Base-by-base conservation (phyloP, 352 stramenopile genomes). In the Globisporangium cylindrosporum region DNA sequence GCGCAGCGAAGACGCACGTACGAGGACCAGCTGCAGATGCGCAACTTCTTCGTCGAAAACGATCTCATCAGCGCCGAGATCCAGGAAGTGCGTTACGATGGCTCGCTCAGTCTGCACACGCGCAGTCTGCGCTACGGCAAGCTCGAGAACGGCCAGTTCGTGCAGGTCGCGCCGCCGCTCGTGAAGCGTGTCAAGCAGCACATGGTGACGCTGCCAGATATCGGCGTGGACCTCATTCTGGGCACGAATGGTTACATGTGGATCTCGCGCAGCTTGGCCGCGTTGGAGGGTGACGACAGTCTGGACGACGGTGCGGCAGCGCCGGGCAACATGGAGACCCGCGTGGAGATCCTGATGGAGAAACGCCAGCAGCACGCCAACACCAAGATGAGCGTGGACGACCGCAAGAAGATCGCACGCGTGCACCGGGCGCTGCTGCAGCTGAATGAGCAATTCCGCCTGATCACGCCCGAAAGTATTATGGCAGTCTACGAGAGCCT, bases 11-110 rank as follows among this genome's bases (percentile, higher is more conserved):
- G 98, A n/a, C 90, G 95, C 62, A 99, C 97, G 34, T 95, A 98
- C 65, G 95, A 98, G 67, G 97, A 99, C 79, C 91, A 98, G 73
- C 86, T 99, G 62, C 93, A 98, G 68, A 99, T 99, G 97, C 81
- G 97, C 38, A 84, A 79, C 49, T 93, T 99, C 67, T 98, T 98
- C 68, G 83, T 91, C 56, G 96, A 99, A 79, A 96, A 97, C 68
- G 97, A 99, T 76, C 81, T 99, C 38, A 96, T 99, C 61, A 98
- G 91, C 64, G 96, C 95, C 43, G 84, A 94, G 73, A 89, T 93
- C 72, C 84, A 94, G 69, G 87, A 94, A 63, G 84, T 94, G 59
- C 84, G 84, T 10, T 92, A 94, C 66, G 95, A 99, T 75, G 95
- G 95, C n/a, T 94, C 88, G 25, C 75, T 99, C 12, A 90, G 85